Base-by-base conservation (phyloP, 352 stramenopile genomes). In the Phytophthora hybrid region DNA sequence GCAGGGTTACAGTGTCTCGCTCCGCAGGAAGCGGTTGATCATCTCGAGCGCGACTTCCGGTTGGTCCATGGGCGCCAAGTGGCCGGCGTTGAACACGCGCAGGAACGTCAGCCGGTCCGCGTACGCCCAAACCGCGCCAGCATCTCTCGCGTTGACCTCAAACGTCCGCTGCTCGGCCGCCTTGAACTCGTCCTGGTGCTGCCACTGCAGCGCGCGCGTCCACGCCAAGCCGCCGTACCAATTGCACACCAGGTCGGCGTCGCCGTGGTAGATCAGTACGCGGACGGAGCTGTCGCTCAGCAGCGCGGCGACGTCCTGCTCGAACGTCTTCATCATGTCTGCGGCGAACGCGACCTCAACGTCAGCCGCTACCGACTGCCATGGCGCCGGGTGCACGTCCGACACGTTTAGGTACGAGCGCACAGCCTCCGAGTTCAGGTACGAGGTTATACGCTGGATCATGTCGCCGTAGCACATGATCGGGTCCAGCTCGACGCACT, bases 181-280 rank as follows among this genome's bases (percentile, higher is more conserved):
- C 37, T 96, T 86, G 82, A 99, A 99, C 9, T 85, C 86, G 10
- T 80, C 71, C 55, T 91, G 82, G 68, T 97, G 89, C 26, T 69
- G 73, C 97, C 97, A 99, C 23, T 98, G 79, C 53, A 99, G 77
- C 31, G 80, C 87, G 1, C 88, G 72, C 9, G 93, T 98, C 96
- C 96, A 99, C 19, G 95, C 95, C 66, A 97, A 73, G 61, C 98
- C 98, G 11, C 96, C 97, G 44, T 98, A 73, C 85, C 97, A 99
- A 72, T 99, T 99, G 84, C 95, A 99, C 71, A 99, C 97, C 66
- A 98, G 95, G 71, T 99, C 97, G 19, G 94, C 84, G 76, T 99
- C 97, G 47, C 97, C 97, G n/a, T 94, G 89, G 83, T 99, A 99
- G 63, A 99, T 96, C 14, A 99, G 79, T 29, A 98, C 94, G 6